Percentiles rank a stretch among this genome's conserved stretches.
Evolutionary conservation across 2,329 filamentous ascomycete species (phyloP).

Genomic region (Meredithiella fracta): DNA sequence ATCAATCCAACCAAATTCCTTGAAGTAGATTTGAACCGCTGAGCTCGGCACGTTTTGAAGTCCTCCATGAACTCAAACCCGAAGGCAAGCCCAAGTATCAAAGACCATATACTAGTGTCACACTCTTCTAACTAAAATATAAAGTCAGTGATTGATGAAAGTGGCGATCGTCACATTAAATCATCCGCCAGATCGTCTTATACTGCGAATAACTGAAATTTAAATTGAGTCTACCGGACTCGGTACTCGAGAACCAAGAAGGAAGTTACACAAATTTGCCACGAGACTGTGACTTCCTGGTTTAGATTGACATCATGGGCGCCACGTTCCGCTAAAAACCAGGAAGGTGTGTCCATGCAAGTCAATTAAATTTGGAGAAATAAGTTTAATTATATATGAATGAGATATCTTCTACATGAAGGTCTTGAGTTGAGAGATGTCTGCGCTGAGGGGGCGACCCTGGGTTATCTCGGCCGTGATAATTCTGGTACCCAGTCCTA

Average conservation of each 20-base stretch:
- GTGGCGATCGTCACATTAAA: background rate
- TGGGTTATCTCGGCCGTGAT: conserved; percentile 3
- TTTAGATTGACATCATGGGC: too few species aligned
- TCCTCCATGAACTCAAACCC: too few species aligned
- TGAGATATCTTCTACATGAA: background rate
- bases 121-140: conserved; percentile 13
- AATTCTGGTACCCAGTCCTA: conserved; percentile 1
- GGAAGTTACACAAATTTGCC: background rate
- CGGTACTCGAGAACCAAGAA: background rate
- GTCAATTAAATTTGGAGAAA: background rate
- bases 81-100: too few species aligned
- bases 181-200: background rate
- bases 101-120: conserved; percentile 14
- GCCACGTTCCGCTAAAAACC: too few species aligned
- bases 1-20: conserved; percentile 3
- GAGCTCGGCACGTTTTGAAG: conserved; percentile 13
- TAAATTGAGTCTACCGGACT: background rate
- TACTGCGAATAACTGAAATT: background rate
- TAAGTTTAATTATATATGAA: background rate
- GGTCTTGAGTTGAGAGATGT: background rate
- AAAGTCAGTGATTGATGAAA: conserved; percentile 1
- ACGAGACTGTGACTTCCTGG: too few species aligned
- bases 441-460: conserved; percentile 1
- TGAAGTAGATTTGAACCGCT: conserved; percentile 13
- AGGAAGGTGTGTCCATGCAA: too few species aligned